Base-by-base conservation (phyloP, 2,329 filamentous ascomycete species). In the Cladosporium cucumerinum region DNA sequence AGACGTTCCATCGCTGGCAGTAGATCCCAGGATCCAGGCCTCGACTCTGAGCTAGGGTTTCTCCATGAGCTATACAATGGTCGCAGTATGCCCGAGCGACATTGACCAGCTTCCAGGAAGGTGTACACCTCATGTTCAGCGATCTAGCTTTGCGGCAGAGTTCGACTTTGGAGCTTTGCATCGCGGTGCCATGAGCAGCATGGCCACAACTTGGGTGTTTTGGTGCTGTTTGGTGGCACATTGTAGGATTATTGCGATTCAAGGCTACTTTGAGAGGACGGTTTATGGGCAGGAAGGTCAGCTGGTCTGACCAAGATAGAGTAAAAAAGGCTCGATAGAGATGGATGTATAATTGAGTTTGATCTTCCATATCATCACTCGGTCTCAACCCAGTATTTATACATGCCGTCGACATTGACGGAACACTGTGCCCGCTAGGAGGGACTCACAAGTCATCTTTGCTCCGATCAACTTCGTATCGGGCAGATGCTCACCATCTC, bases 1-100 rank as follows among this genome's bases (percentile, higher is more conserved):
- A 65, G 34, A 69, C 68, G 7, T 69, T 68, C 66, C 71, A 67
- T 3, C 64, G 61, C 11, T 63, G 65, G 28, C 66, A 68, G 46
- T 70, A 71, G 3, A 68, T 46, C 3, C 69, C 70, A 4, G 62
- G 61, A 52, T 71, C 70, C n/a, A 72, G 61, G 21, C 69, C 70
- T 60, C 62, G 64, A 48, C 65, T 34, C 57, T 72, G 69, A 21
- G 69, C 67, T 18, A 71, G 55, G 14, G 68, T 59, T 55, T 72
- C 71, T 25, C 71, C 69, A 5, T 67, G 61, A 49, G 70, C 67
- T 23, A 73, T 71, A 67, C 71, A 71, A 11, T 66, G 64, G 64
- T 73, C 70, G 61, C 71, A 73, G 60, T 68, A 70, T 1, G 65
- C 66, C 57, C 70, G 66, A 11, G 25, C 36, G 18, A 72, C 67